A percentile compares a stretch with the other conserved stretches of the same genome.
phyloP scores from a whole-genome alignment of 1,139 yeast species.

The Blastobotrys arbuscula region DNA sequence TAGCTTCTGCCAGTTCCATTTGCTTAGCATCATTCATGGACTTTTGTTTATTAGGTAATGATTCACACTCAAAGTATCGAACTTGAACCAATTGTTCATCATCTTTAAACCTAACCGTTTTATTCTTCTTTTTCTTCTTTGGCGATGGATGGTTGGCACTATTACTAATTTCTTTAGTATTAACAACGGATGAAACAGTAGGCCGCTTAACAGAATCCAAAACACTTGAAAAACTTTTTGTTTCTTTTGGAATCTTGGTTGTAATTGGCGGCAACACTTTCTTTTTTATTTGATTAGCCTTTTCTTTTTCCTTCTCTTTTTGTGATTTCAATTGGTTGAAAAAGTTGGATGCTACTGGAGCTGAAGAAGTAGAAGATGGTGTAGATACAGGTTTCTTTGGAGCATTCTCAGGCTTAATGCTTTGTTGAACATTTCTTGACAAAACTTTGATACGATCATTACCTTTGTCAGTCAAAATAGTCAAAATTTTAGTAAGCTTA shows the following conservation, averaged over 20 bases:
- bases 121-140: slow-evolving; percentile 24
- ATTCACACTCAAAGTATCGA: slow-evolving; percentile 41
- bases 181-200: background rate
- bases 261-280: slow-evolving; percentile 3
- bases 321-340: slow-evolving; percentile 1
- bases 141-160: slow-evolving; percentile 2
- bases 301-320: background rate
- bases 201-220: slow-evolving; percentile 1
- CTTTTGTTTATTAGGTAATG: slow-evolving; percentile 24
- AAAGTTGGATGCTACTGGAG: background rate
- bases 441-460: background rate
- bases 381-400: background rate
- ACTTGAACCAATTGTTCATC: slow-evolving; percentile 36
- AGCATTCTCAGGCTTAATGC: background rate
- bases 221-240: slow-evolving; percentile 3
- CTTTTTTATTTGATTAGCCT: background rate
- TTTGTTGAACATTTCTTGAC: background rate
- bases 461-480: slow-evolving; percentile 20
- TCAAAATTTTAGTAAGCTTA: slow-evolving; percentile 23
- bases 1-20: slow-evolving; percentile 32
- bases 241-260: background rate
- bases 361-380: background rate
- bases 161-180: background rate
- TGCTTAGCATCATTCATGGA: slow-evolving; percentile 26
- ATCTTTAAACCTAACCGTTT: slow-evolving; percentile 36